phyloP scores from a whole-genome alignment of 2,329 filamentous ascomycete genomes.

The Sphaceloma murrayae region DNA sequence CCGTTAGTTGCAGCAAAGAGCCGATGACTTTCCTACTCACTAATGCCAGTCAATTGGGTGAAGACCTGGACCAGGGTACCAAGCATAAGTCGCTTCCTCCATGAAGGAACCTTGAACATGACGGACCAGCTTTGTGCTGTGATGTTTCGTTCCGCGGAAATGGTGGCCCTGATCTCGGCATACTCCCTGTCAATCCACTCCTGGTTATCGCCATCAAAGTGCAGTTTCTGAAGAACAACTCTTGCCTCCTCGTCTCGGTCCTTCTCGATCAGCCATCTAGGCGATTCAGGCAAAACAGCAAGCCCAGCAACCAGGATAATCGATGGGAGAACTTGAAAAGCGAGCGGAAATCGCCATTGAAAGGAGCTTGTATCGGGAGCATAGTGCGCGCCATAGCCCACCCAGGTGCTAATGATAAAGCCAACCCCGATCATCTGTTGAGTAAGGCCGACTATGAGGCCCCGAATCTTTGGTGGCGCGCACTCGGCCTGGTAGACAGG shows the following conservation, averaged over 20 bases:
- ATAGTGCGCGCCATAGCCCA: conserved; percentile 41
- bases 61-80: conserved; percentile 55
- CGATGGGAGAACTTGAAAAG: conserved; percentile 33
- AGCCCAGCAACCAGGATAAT: conserved; percentile 29
- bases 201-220: conserved; percentile 46
- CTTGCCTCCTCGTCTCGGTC: conserved; percentile 22
- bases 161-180: conserved; percentile 41
- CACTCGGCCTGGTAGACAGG: conserved; percentile 57
- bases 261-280: conserved; percentile 24
- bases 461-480: conserved; percentile 49
- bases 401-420: conserved; percentile 47
- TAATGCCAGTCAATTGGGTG: conserved; percentile 55
- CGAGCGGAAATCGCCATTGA: conserved; percentile 31
- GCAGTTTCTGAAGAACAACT: conserved; percentile 38
- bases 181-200: conserved; percentile 39
- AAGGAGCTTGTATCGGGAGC: conserved; percentile 29
- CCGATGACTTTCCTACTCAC: conserved; percentile 22
- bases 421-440: conserved; percentile 51
- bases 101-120: conserved; percentile 49
- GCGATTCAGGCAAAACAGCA: conserved; percentile 25
- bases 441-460: conserved; percentile 47
- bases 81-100: conserved; percentile 53
- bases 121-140: conserved; percentile 46
- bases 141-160: conserved; percentile 49
- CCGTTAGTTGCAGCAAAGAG: background rate